A percentile compares a stretch with the other conserved stretches of the same genome.
These are phyloP conservation scores for Notholithocarpus densiflorus DNA, from an alignment of 306 rosid species.

Conservation along the genomic window DNA sequence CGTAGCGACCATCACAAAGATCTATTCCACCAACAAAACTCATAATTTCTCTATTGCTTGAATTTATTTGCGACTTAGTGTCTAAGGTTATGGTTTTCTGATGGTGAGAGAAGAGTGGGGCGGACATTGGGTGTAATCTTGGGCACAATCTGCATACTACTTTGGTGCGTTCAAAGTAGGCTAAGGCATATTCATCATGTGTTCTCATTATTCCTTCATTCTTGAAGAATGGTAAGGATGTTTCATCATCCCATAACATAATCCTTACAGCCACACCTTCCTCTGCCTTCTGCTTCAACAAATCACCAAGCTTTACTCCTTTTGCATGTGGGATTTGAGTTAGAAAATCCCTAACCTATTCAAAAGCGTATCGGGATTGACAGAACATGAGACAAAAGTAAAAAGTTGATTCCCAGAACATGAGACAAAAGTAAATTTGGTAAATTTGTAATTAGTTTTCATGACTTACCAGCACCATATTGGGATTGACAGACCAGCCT, in stretches of 20 bases:
- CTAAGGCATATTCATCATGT: constrained; percentile 76
- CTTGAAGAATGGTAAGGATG: constrained; percentile 73
- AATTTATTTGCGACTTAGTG: constrained; percentile 36
- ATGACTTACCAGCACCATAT: constrained; percentile 64
- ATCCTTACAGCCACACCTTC: constrained; percentile 92
- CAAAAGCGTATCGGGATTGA: constrained; percentile 5
- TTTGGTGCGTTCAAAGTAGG: constrained; percentile 64
- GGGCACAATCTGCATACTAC: constrained; percentile 84
- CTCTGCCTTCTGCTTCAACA: constrained; percentile 78
- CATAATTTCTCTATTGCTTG: constrained; percentile 57
- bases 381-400: background rate
- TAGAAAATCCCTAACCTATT: constrained; percentile 79
- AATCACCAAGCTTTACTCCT: constrained; percentile 81
- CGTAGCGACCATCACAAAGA: constrained; percentile 86
- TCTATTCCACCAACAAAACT: constrained; percentile 90
- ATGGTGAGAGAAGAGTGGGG: constrained; percentile 85
- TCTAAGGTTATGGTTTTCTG: constrained; percentile 79
- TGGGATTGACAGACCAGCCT: constrained; percentile 95
- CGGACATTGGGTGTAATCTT: constrained; percentile 57
- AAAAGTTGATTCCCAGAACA: background rate
- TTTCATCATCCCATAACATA: constrained; percentile 93
- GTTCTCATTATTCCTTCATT: constrained; percentile 85
- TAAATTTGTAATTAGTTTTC: background rate
- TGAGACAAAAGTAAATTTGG: background rate
- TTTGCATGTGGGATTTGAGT: constrained; percentile 72